Percentiles rank a stretch among this genome's conserved stretches.
These are phyloP conservation scores for Murraya paniculata DNA, from an alignment of 345 rosid species.

Conservation along the genomic window DNA sequence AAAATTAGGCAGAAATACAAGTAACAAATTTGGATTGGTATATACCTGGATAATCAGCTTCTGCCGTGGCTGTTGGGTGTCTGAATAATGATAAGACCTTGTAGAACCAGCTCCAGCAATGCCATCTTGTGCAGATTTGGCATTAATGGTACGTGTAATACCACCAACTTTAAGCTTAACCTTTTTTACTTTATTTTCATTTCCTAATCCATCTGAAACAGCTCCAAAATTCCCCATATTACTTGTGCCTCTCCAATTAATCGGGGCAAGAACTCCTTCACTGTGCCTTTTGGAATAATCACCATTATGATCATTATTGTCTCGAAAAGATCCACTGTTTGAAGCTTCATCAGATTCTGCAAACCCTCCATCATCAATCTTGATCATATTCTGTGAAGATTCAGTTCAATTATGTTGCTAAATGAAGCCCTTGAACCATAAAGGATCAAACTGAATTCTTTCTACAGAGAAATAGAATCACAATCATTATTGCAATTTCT, in stretches of 20 bases:
- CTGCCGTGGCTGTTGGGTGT: constrained; percentile 15
- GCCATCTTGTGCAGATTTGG: constrained; percentile 35
- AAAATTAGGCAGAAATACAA: not conserved
- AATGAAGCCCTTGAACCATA: constrained; percentile 21
- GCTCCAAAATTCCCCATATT: constrained; percentile 23
- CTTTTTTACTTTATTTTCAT: constrained; percentile 43
- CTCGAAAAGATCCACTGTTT: constrained; percentile 54
- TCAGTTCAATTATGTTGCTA: constrained; percentile 18
- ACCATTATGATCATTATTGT: constrained; percentile 39
- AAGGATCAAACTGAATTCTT: constrained; percentile 11
- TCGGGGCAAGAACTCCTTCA: constrained; percentile 50
- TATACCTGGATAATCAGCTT: constrained; percentile 17
- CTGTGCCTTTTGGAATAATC: constrained; percentile 32
- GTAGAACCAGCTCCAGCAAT: constrained; percentile 19
- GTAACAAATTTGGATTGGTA: not conserved
- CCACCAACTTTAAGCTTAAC: constrained; percentile 53
- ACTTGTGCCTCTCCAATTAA: constrained; percentile 36
- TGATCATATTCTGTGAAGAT: constrained; percentile 42
- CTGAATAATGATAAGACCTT: constrained; percentile 25
- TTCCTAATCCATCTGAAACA: constrained; percentile 33
- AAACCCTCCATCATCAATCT: constrained; percentile 46
- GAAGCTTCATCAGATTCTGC: constrained; percentile 76
- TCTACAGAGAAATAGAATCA: constrained; percentile 2
- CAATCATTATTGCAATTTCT: constrained; percentile 8
- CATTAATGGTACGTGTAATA: constrained; percentile 35